Percentiles rank a stretch among this genome's conserved stretches.
Conservation (phyloP, 1,284 basidiomycete species). For the Megacollybia platyphylla region DNA sequence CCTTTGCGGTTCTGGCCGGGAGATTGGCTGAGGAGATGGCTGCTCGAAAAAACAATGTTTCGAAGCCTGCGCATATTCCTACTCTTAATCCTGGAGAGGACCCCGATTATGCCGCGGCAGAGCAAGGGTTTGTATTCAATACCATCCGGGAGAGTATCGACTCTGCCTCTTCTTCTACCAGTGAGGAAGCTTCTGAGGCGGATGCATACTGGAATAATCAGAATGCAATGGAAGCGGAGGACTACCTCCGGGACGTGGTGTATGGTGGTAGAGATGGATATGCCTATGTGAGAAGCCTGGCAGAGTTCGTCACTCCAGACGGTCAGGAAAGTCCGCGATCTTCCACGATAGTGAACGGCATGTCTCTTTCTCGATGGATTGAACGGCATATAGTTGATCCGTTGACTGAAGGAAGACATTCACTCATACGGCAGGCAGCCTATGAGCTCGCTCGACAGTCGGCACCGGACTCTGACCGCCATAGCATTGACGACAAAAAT, state of each 20-base stretch:
- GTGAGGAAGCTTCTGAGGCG: conserved; percentile 10
- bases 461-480: not conserved
- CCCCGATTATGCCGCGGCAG: conserved; percentile 8
- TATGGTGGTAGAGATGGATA: conserved; percentile 65
- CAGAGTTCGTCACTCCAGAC: conserved; percentile 40
- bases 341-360: conserved; percentile 14
- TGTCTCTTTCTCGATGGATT: conserved; percentile 44
- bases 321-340: conserved; percentile 3
- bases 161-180: conserved; percentile 12
- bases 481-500: conserved; percentile 11
- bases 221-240: conserved; percentile 39
- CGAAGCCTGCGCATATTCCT: too few relatives aligned
- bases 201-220: conserved; percentile 34
- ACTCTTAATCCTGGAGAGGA: conserved; percentile 3
- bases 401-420: conserved; percentile 44
- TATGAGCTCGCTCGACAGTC: conserved; percentile 12
- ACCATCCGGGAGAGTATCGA: conserved; percentile 22
- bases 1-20: conserved; percentile 37
- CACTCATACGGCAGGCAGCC: conserved; percentile 24
- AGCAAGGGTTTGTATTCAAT: conserved; percentile 21
- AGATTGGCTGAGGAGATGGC: conserved; percentile 32
- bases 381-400: conserved; percentile 44
- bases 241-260: conserved; percentile 53
- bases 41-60: not conserved
- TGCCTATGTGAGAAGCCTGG: conserved; percentile 62